Conservation (phyloP, 2,329 filamentous ascomycete species). For the Westerdykella aurantiaca region DNA sequence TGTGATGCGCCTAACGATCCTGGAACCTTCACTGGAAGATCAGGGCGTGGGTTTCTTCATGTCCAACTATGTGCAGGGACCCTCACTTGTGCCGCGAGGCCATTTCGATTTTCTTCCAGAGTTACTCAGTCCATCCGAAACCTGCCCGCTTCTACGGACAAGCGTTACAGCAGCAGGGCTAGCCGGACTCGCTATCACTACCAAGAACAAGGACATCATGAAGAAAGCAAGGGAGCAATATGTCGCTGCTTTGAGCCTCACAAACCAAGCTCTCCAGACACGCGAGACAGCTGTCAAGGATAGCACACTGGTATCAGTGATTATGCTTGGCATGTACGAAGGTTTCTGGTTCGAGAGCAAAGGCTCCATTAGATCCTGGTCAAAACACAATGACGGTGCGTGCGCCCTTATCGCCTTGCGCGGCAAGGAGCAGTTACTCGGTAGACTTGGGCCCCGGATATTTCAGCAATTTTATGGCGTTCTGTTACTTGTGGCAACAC, state of each 20-base stretch:
- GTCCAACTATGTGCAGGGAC: conserved; percentile 21
- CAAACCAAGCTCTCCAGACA: conserved; percentile 18
- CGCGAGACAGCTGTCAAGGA: conserved; percentile 16
- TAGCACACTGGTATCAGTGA: conserved; percentile 25
- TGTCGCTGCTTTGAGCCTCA: conserved; percentile 18
- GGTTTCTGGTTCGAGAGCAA: conserved; percentile 23
- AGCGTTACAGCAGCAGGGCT: conserved; percentile 22
- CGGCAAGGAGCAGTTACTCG: conserved; percentile 21
- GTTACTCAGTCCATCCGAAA: conserved; percentile 11
- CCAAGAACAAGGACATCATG: conserved; percentile 18
- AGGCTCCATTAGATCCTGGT: conserved; percentile 27
- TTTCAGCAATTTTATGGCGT: conserved; percentile 28
- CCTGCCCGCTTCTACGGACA: conserved; percentile 14
- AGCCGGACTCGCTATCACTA: conserved; percentile 21
- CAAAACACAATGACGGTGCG: conserved; percentile 30
- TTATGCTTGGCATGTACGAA: conserved; percentile 32
- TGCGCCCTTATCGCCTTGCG: conserved; percentile 28
- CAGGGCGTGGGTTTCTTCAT: conserved; percentile 28
- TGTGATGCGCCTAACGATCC: background rate
- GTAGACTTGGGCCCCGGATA: conserved; percentile 16
- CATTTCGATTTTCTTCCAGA: conserved; percentile 25
- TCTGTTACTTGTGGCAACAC: conserved; percentile 18
- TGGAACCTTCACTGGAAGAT: conserved; percentile 18
- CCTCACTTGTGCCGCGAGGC: conserved; percentile 19
- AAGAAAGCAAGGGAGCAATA: conserved; percentile 23